Conservation (phyloP, 2,329 filamentous ascomycete species). For the Cadophora sp. region DNA sequence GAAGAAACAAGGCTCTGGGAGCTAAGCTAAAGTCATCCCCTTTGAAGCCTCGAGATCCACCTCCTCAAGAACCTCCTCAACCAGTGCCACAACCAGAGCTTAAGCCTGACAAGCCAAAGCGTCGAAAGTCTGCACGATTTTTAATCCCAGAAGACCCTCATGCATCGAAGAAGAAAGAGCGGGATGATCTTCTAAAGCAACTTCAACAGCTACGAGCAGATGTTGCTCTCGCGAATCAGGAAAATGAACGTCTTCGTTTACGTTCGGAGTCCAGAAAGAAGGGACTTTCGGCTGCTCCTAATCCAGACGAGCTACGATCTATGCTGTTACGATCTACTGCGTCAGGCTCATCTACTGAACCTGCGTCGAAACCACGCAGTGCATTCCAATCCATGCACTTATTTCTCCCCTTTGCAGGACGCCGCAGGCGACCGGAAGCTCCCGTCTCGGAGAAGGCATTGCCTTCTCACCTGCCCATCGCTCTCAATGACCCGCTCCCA, state of each 20-base stretch:
- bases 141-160: slow-evolving; percentile 40
- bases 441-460: slow-evolving; percentile 49
- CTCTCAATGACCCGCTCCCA: slow-evolving; percentile 68
- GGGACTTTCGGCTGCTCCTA: slow-evolving; percentile 50
- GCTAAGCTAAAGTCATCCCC: slow-evolving; percentile 44
- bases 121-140: slow-evolving; percentile 41
- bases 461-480: slow-evolving; percentile 69
- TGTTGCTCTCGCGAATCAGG: slow-evolving; percentile 60
- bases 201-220: slow-evolving; percentile 64
- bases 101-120: slow-evolving; percentile 19
- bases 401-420: slow-evolving; percentile 43
- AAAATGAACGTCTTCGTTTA: slow-evolving; percentile 61
- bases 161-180: slow-evolving; percentile 56
- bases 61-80: slow-evolving; percentile 25
- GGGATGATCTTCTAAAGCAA: slow-evolving; percentile 61
- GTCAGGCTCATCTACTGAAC: slow-evolving; percentile 23
- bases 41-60: slow-evolving; percentile 38
- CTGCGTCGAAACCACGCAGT: slow-evolving; percentile 33
- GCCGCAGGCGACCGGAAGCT: slow-evolving; percentile 38
- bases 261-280: slow-evolving; percentile 45
- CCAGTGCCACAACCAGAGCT: slow-evolving; percentile 28
- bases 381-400: slow-evolving; percentile 41
- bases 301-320: slow-evolving; percentile 45
- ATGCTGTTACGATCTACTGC: slow-evolving; percentile 39
- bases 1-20: slow-evolving; percentile 46